Evolutionary conservation across 768 basidiomycete genomes (phyloP).

Genomic region (Gautieria morchelliformis): DNA sequence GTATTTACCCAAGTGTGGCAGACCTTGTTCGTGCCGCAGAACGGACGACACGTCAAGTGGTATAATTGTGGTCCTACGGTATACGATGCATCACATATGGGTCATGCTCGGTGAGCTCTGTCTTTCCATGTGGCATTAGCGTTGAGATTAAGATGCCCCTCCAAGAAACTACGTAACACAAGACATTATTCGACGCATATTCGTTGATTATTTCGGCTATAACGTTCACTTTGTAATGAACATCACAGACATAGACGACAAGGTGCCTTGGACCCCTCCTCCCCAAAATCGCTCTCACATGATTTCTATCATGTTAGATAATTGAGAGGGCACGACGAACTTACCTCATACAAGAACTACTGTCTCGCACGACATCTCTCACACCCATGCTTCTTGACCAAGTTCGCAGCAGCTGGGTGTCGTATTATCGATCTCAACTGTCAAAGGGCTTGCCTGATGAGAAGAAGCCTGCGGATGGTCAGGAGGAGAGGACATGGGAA

Average conservation of each 20-base stretch:
- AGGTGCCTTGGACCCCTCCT: slow-evolving; percentile 41
- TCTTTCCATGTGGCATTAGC: background rate
- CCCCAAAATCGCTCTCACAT: slow-evolving; percentile 18
- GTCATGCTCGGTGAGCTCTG: slow-evolving; percentile 76
- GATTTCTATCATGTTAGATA: slow-evolving; percentile 48
- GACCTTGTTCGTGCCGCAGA: slow-evolving; percentile 60
- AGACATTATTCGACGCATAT: slow-evolving; percentile 80
- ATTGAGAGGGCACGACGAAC: slow-evolving; percentile 87
- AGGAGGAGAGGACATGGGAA: slow-evolving; percentile 46
- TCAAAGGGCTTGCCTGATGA: slow-evolving; percentile 46
- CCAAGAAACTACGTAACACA: slow-evolving; percentile 92
- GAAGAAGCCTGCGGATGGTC: slow-evolving; percentile 37
- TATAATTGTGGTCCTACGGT: slow-evolving; percentile 99
- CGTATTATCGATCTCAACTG: slow-evolving; percentile 57
- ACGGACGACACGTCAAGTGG: slow-evolving; percentile 82
- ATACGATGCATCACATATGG: slow-evolving; percentile 97
- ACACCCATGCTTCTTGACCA: slow-evolving; percentile 47
- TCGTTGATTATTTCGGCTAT: slow-evolving; percentile 94
- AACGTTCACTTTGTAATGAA: slow-evolving; percentile 99
- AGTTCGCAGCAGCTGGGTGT: slow-evolving; percentile 54
- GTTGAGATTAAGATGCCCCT: background rate
- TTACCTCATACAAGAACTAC: slow-evolving; percentile 57
- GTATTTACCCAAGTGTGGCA: background rate
- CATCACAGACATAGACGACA: slow-evolving; percentile 98
- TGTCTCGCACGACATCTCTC: slow-evolving; percentile 41